A percentile compares a stretch with the other conserved stretches of the same genome.
Conservation (phyloP, 2,329 filamentous ascomycete genomes). For the Blastomyces silverae region DNA sequence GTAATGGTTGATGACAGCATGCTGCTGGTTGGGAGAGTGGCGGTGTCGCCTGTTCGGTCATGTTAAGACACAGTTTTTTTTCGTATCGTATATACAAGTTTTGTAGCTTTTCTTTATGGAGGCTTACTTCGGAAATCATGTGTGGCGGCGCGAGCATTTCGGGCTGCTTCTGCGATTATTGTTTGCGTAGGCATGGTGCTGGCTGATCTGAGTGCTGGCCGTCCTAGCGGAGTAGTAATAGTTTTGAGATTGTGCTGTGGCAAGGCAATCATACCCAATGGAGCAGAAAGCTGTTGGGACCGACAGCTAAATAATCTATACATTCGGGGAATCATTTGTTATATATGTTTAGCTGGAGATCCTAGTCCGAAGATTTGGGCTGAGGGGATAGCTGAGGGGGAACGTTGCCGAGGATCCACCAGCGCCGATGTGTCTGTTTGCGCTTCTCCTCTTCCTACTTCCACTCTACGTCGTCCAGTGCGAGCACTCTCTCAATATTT, state of each 20-base stretch:
- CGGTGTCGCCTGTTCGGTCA: slow-evolving; percentile 50
- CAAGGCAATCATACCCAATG: not conserved
- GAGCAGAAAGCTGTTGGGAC: not conserved
- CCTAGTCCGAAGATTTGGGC: too few relatives aligned
- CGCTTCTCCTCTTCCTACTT: too few relatives aligned
- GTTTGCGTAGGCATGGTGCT: slow-evolving; percentile 6
- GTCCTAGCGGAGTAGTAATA: not conserved
- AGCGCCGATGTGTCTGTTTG: too few relatives aligned
- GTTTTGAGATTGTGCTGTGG: not conserved
- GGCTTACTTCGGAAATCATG: slow-evolving; percentile 10
- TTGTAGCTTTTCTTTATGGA: not conserved
- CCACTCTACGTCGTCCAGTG: too few relatives aligned
- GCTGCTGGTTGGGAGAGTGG: slow-evolving; percentile 68
- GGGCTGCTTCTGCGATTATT: not conserved
- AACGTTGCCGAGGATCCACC: too few relatives aligned
- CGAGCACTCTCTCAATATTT: too few relatives aligned
- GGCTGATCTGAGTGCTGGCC: not conserved
- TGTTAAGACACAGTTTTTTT: not conserved
- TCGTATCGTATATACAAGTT: not conserved
- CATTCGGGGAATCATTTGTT: not conserved
- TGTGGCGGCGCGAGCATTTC: slow-evolving; percentile 1
- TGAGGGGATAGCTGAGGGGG: not conserved
- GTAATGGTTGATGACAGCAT: slow-evolving; percentile 76
- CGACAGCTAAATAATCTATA: slow-evolving; percentile 3
- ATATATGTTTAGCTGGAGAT: not conserved